Evolutionary conservation across 345 rosid genomes (phyloP).

Genomic region (Melastoma malabathricum): DNA sequence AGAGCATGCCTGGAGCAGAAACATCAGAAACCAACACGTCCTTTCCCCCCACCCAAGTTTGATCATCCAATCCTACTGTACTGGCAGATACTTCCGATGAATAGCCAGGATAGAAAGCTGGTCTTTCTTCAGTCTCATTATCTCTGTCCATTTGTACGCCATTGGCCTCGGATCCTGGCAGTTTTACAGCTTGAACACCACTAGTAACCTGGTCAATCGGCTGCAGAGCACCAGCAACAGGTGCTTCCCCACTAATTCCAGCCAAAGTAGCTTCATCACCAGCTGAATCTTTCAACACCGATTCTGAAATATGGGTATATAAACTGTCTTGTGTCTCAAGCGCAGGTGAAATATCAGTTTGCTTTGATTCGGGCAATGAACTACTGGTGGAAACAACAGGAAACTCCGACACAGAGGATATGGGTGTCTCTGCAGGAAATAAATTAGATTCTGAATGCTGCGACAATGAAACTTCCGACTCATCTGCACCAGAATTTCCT

Average conservation of each 20-base stretch:
- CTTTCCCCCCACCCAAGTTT: constrained; percentile 17
- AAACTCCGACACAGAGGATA: constrained; percentile 4
- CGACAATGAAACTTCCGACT: neutral
- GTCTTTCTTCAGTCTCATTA: constrained; percentile 22
- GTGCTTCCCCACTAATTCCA: neutral
- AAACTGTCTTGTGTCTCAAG: neutral
- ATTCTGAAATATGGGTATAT: neutral
- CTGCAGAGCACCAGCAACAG: constrained; percentile 12
- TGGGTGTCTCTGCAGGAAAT: constrained; percentile 1
- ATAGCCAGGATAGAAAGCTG: constrained; percentile 1
- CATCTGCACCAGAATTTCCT: too few relatives aligned
- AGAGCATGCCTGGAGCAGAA: constrained; percentile 26
- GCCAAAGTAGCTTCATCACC: neutral
- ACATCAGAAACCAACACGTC: constrained; percentile 22
- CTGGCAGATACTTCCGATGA: neutral
- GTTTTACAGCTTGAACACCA: neutral
- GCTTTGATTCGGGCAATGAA: constrained; percentile 1
- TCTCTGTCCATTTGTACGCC: constrained; percentile 2
- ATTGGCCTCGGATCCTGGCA: constrained; percentile 11
- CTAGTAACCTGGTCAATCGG: constrained; percentile 12
- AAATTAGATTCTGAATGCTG: constrained; percentile 5
- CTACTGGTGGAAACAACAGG: constrained; percentile 2
- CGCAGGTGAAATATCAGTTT: neutral
- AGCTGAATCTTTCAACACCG: neutral
- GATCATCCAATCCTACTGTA: neutral